Base-by-base conservation (phyloP, 2,329 filamentous ascomycete species). In the Aphanoascus verrucosus region DNA sequence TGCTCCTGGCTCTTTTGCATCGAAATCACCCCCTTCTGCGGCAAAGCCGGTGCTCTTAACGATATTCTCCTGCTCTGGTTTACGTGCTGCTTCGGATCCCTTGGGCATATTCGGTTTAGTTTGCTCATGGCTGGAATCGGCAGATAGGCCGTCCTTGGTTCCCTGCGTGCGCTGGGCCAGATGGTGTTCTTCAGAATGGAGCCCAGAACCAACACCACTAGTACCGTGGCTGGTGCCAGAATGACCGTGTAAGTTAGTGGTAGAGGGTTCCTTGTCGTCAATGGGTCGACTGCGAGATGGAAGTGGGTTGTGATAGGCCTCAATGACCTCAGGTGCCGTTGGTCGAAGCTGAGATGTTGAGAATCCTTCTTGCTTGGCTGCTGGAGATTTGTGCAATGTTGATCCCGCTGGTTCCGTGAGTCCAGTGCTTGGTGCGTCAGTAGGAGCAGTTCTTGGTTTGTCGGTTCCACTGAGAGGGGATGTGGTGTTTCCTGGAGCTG, bases 21-120 rank as follows among this genome's bases (percentile, higher is more conserved):
- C 59, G 40, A 61, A 61, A 48, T 61, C 51, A 19, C 83, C 83
- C 0, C 83, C 83, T 38, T 87, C 82, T 14, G 81, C 80, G 34
- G 72, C 68, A 28, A 85, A 64, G 0, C 83, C 83, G 0, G 73
- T 75, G 19, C 74, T 76, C 66, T 76, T 79, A 57, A 83, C 73
- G 55, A 77, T 78, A 60, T 78, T 62, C 64, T 81, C 47, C 23
- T 49, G 47, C 8, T 11, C 28, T 23, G 38, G 34, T 7, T 6
- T 2, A 14, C 32, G 44, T 20, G 12, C 28, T 15, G 34, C 15
- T 37, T 43, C 38, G 1, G 12, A 3, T 11, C 19, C 51, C 12
- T 48, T 44, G 17, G 20, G 14, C 4, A 17, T 35, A 6, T 38
- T 19, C 14, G 41, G 9, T 31, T 20, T 46, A 2, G 41, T 52